Evolutionary conservation across 2,329 filamentous ascomycete genomes (phyloP).

Genomic region (Paramyrothecium sp.): DNA sequence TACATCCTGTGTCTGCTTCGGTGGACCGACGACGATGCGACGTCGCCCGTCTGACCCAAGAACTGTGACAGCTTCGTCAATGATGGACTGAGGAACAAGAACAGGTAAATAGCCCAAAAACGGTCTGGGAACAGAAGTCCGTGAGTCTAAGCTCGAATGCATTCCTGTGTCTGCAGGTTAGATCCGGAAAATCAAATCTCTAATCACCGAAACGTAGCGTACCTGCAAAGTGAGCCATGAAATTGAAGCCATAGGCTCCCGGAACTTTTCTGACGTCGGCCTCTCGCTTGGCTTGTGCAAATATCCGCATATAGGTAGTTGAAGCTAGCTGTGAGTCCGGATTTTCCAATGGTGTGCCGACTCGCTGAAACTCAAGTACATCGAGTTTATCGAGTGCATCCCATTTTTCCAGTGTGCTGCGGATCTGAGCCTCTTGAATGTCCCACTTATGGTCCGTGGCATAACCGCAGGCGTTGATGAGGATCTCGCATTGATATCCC

Average conservation of each 20-base stretch:
- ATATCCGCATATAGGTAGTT: conserved; percentile 44
- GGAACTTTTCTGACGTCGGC: conserved; percentile 24
- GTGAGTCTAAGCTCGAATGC: conserved; percentile 38
- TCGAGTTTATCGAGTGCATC: conserved; percentile 26
- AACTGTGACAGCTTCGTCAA: conserved; percentile 26
- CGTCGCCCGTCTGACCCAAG: conserved; percentile 7
- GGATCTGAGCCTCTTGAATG: conserved; percentile 45
- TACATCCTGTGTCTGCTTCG: conserved; percentile 11
- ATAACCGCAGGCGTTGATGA: conserved; percentile 46
- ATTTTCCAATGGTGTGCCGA: conserved; percentile 23
- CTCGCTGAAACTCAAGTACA: conserved; percentile 50
- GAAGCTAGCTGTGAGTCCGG: conserved; percentile 36
- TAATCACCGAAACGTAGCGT: not conserved
- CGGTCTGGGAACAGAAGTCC: conserved; percentile 29
- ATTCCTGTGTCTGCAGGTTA: conserved; percentile 27
- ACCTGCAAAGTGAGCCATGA: conserved; percentile 41
- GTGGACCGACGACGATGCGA: conserved; percentile 12
- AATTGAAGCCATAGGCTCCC: conserved; percentile 23
- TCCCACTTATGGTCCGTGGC: conserved; percentile 47
- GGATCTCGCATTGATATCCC: conserved; percentile 43
- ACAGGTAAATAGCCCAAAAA: conserved; percentile 20
- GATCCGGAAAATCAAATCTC: too few species aligned
- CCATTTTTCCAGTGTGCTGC: conserved; percentile 37
- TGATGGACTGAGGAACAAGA: conserved; percentile 22
- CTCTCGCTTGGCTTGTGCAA: conserved; percentile 33